Evolutionary conservation across 208 protist genomes (phyloP).

Genomic region (Trypanosoma cruzi): DNA sequence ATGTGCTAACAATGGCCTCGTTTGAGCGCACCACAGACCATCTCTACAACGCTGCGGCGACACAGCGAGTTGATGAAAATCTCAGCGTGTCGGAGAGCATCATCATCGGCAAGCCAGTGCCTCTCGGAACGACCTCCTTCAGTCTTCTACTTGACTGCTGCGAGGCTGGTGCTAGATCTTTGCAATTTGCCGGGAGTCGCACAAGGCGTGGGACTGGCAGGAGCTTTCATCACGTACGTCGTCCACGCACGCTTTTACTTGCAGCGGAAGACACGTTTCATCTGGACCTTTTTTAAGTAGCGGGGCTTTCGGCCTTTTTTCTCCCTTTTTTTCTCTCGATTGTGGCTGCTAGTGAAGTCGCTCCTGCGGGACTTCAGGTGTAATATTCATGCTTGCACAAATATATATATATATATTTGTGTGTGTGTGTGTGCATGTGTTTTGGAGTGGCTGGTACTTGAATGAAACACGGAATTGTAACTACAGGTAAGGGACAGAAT

Average conservation of each 20-base stretch:
- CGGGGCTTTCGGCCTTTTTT: neutral
- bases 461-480: neutral
- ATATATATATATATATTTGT: neutral
- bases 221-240: neutral
- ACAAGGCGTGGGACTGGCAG: slow-evolving; percentile 7
- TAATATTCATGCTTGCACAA: neutral
- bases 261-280: slow-evolving; percentile 34
- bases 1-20: slow-evolving; percentile 98
- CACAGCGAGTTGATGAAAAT: slow-evolving; percentile 80
- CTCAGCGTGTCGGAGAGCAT: slow-evolving; percentile 97
- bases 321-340: neutral
- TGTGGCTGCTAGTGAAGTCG: neutral
- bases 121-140: slow-evolving; percentile 97
- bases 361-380: neutral
- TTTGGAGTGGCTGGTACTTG: neutral
- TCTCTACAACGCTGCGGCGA: slow-evolving; percentile 98
- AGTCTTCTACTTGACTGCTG: slow-evolving; percentile 59
- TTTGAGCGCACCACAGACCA: slow-evolving; percentile 99
- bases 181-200: neutral
- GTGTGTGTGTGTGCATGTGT: neutral
- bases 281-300: slow-evolving; percentile 35
- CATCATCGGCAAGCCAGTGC: slow-evolving; percentile 98
- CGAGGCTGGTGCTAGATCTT: neutral
- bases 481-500: neutral
- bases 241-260: slow-evolving; percentile 13